Conservation (phyloP, 306 rosid species). For the Fragaria iinumae region DNA sequence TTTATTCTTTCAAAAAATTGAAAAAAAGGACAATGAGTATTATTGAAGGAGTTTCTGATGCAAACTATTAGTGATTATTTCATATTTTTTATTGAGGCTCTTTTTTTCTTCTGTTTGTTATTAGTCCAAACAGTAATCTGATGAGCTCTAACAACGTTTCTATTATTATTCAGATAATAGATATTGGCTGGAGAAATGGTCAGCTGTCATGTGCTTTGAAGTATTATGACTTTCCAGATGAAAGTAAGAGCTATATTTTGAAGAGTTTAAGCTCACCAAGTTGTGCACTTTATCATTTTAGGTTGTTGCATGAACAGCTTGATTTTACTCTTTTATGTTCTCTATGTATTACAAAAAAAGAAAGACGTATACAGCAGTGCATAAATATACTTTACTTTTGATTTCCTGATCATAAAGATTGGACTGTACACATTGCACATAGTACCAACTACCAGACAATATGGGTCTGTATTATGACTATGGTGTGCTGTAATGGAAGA, state of each 20-base stretch:
- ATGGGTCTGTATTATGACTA: not conserved
- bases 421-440: not conserved
- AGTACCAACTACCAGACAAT: not conserved
- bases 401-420: not conserved
- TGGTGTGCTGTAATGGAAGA: not conserved
- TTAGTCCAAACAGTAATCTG: not conserved
- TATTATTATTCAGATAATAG: slow-evolving; percentile 46
- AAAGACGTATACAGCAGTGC: not conserved
- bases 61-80: not conserved
- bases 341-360: not conserved
- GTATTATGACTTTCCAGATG: slow-evolving; percentile 70
- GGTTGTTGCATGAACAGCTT: not conserved
- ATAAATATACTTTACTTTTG: not conserved
- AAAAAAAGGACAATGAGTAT: not conserved
- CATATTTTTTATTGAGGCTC: not conserved
- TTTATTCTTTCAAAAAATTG: too few relatives aligned
- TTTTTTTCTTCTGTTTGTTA: not conserved
- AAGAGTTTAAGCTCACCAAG: not conserved
- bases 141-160: slow-evolving; percentile 10
- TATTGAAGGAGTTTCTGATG: not conserved
- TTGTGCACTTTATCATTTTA: not conserved
- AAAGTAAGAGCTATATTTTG: slow-evolving; percentile 43
- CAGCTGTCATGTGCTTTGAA: slow-evolving; percentile 30
- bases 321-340: not conserved
- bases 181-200: slow-evolving; percentile 31